phyloP scores from a whole-genome alignment of 169 alveolate species.

The Miamiensis avidus region DNA sequence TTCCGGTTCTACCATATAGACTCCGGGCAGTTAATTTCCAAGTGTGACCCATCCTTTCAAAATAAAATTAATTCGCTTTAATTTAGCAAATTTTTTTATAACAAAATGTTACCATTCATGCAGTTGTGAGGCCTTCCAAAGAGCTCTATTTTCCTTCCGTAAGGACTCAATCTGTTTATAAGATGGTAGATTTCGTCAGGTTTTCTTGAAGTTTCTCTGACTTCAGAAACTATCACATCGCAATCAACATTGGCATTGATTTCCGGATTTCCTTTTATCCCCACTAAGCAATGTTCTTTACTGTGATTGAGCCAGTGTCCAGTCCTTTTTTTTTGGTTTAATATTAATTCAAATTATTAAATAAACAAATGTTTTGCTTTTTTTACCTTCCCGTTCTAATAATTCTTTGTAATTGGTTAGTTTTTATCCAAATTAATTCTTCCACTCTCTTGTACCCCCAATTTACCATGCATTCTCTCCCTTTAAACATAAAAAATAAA shows the following conservation, averaged over 20 bases:
- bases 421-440: conserved; percentile 96
- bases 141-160: conserved; percentile 91
- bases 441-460: conserved; percentile 97
- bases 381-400: conserved; percentile 89
- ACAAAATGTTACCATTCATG: conserved; percentile 59
- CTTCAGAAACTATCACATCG: conserved; percentile 94
- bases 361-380: too few relatives aligned
- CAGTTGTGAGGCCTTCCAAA: conserved; percentile 94
- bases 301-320: conserved; percentile 98
- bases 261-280: conserved; percentile 86
- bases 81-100: too few relatives aligned
- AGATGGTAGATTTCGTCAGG: conserved; percentile 96
- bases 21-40: conserved; percentile 85
- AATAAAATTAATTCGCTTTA: too few relatives aligned
- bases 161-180: conserved; percentile 94
- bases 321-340: conserved; percentile 65
- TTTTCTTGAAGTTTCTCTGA: conserved; percentile 94
- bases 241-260: conserved; percentile 89
- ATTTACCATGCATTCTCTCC: conserved; percentile 68
- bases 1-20: conserved; percentile 73
- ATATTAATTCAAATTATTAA: too few relatives aligned
- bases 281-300: conserved; percentile 92
- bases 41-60: conserved; percentile 88
- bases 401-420: conserved; percentile 93
- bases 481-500: too few relatives aligned